phyloP scores from a whole-genome alignment of 371 early-diverging fungal genomes.

The Mortierella sp. region DNA sequence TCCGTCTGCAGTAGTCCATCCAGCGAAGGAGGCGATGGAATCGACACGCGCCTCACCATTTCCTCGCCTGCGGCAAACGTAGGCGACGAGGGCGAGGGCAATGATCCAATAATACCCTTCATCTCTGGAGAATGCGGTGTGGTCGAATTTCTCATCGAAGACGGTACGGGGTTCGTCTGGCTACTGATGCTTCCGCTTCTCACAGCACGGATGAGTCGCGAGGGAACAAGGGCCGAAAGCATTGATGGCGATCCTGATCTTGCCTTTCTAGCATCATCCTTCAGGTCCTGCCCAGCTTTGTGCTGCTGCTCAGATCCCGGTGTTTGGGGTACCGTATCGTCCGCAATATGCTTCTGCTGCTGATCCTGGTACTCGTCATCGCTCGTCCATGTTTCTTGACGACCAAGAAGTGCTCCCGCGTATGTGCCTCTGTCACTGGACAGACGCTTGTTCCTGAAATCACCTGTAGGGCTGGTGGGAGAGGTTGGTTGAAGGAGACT shows the following conservation, averaged over 20 bases:
- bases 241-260: slow-evolving; percentile 40
- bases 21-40: slow-evolving; percentile 14
- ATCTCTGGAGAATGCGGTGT: slow-evolving; percentile 29
- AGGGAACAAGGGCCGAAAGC: slow-evolving; percentile 50
- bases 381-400: slow-evolving; percentile 25
- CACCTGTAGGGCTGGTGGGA: slow-evolving; percentile 32
- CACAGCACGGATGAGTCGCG: slow-evolving; percentile 47
- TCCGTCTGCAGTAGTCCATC: slow-evolving; percentile 16
- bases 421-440: slow-evolving; percentile 18
- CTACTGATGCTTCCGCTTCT: slow-evolving; percentile 36
- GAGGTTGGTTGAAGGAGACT: slow-evolving; percentile 33
- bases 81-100: slow-evolving; percentile 11
- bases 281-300: slow-evolving; percentile 3
- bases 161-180: slow-evolving; percentile 1
- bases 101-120: slow-evolving; percentile 8
- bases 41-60: slow-evolving; percentile 18
- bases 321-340: neutral
- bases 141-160: neutral
- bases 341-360: slow-evolving; percentile 12
- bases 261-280: slow-evolving; percentile 24
- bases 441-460: slow-evolving; percentile 21
- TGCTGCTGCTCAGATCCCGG: slow-evolving; percentile 9
- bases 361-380: slow-evolving; percentile 35
- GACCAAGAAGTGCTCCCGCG: slow-evolving; percentile 18
- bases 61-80: slow-evolving; percentile 3